Base-by-base conservation (phyloP, 257 asterid species). In the Solanum bulbocastanum region DNA sequence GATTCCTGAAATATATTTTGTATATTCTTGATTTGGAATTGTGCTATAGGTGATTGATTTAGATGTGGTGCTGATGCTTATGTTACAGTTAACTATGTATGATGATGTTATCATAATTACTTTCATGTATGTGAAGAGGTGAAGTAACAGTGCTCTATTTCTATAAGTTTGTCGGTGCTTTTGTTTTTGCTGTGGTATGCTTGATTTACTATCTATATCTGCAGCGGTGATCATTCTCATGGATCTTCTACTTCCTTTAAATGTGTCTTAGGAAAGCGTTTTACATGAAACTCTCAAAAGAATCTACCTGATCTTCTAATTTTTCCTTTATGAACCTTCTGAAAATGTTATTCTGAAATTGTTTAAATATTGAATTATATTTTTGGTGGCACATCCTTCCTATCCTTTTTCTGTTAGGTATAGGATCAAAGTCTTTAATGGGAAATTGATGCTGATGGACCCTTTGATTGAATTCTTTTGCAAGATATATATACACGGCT, bases 401-500 rank as follows among this genome's bases (percentile, higher is more conserved):
- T 27, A 76, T 42, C 44, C 36, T 8, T 82, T 32, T 30, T 82
- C 44, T 49, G 18, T 22, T 81, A 10, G 69, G 69, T 82, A 30
- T 82, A 82, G 32, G 68, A 39, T 82, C 69, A 49, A 81, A 49
- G 32, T 49, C 86, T 39, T 81, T 30, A 46, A 27, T 82, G 69
- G 20, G 5, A 82, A 49, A 82, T 44, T 44, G 66, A 79, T 81
- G 44, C 44, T 49, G 86, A 82, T 49, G 44, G 69, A 30, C 42
- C 65, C 42, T 49, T 30, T 13, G 69, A 82, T 82, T 82, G 22
- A 37, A 40, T 25, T 6, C 83, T 73, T 27, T 82, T 88, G 88
- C 90, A 90, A 96, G 99, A 88, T 87, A 90, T 84, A 87, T 96
- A 73, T 95, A 95, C 84, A 96, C 98, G 76, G 94, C 98, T 89